Percentiles rank a stretch among this genome's conserved stretches.
These are phyloP conservation scores for Dicorynia guianensis DNA, from an alignment of 306 rosid genomes.

Conservation along the genomic window DNA sequence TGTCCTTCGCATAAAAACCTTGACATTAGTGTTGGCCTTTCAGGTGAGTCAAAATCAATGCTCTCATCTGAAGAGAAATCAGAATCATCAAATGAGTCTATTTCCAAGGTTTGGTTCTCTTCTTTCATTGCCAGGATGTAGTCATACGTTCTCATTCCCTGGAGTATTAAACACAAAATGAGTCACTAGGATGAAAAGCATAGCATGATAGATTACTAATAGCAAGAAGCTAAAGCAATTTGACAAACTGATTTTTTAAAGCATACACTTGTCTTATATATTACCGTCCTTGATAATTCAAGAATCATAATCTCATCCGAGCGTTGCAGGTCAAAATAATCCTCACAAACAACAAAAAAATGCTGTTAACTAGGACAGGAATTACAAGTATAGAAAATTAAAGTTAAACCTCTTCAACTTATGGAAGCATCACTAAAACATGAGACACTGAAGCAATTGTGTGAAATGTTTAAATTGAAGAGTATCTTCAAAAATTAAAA, in stretches of 20 bases:
- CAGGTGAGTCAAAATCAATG: slow-evolving; percentile 86
- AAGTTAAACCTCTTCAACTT: too few species aligned
- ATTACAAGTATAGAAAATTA: too few species aligned
- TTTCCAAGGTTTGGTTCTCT: slow-evolving; percentile 68
- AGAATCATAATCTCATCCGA: too few species aligned
- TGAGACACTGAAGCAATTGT: too few species aligned
- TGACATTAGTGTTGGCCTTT: slow-evolving; percentile 71
- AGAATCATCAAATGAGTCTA: slow-evolving; percentile 72
- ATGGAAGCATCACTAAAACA: too few species aligned
- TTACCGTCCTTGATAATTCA: background rate
- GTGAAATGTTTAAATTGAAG: too few species aligned
- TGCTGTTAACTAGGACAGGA: too few species aligned
- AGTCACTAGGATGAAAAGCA: slow-evolving; percentile 27
- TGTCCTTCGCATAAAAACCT: slow-evolving; percentile 70
- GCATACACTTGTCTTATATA: background rate
- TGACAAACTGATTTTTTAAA: background rate
- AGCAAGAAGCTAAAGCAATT: background rate
- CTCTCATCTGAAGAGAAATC: slow-evolving; percentile 85
- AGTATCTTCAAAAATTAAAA: too few species aligned
- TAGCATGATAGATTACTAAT: background rate
- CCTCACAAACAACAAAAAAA: too few species aligned
- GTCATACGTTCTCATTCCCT: slow-evolving; percentile 98
- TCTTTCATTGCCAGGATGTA: slow-evolving; percentile 94
- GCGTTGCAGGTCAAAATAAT: too few species aligned
- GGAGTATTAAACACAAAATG: slow-evolving; percentile 23